Conservation (phyloP, 192 early-diverging fungal species). For the Backusella luteola region DNA sequence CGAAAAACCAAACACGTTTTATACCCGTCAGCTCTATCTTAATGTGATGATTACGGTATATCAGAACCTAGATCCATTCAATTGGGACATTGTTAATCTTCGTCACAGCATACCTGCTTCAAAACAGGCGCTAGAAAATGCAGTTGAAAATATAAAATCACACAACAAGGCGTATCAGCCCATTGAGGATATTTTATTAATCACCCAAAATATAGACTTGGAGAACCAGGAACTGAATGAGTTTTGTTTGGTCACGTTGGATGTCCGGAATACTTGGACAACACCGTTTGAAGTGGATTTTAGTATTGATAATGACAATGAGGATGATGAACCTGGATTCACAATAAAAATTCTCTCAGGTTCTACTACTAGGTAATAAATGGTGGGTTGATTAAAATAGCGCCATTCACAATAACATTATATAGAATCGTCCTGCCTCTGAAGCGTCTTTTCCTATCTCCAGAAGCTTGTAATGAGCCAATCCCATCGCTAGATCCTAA, state of each 20-base stretch:
- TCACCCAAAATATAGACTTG: neutral
- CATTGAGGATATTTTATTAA: neutral
- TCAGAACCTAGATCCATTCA: constrained; percentile 56
- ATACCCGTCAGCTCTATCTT: constrained; percentile 62
- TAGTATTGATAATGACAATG: constrained; percentile 61
- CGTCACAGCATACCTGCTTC: constrained; percentile 4
- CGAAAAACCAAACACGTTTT: constrained; percentile 41
- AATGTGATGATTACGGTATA: constrained; percentile 72
- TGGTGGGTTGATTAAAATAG: neutral
- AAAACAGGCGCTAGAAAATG: neutral
- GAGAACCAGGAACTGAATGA: constrained; percentile 45
- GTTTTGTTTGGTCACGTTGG: constrained; percentile 76
- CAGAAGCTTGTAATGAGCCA: constrained; percentile 40
- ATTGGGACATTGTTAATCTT: constrained; percentile 67
- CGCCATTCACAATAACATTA: neutral
- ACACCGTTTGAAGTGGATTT: constrained; percentile 72
- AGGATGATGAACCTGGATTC: neutral
- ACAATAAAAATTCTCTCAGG: constrained; percentile 30
- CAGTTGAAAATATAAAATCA: neutral
- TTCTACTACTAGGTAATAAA: constrained; percentile 19
- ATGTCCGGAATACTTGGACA: constrained; percentile 73
- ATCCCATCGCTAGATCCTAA: constrained; percentile 68
- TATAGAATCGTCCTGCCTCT: constrained; percentile 50
- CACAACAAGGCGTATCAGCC: neutral
- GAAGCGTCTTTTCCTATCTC: constrained; percentile 54